These are phyloP conservation scores for Paramarasmius palmivorus DNA, from an alignment of 1,284 basidiomycete species.

Conservation along the genomic window DNA sequence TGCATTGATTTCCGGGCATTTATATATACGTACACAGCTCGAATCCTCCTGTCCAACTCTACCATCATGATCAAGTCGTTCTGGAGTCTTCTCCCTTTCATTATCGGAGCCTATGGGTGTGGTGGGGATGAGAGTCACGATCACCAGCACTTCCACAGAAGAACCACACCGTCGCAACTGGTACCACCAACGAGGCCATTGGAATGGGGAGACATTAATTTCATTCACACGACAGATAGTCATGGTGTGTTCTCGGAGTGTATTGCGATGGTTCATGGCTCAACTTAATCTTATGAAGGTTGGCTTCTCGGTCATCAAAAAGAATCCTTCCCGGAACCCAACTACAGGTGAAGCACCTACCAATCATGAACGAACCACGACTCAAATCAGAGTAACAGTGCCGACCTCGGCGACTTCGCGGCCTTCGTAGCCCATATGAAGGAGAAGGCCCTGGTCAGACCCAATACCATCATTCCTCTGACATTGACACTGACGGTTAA, in stretches of 20 bases:
- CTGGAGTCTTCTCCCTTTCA: not conserved
- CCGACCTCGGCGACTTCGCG: conserved; percentile 79
- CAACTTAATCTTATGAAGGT: conserved; percentile 23
- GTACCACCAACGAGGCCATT: conserved; percentile 56
- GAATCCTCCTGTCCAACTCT: no score
- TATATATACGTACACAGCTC: no score
- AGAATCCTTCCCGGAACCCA: conserved; percentile 67
- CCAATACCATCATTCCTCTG: not conserved
- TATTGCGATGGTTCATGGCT: not conserved
- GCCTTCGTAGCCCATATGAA: conserved; percentile 86
- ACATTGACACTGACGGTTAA: not conserved
- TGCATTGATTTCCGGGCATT: no score
- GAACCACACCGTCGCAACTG: not conserved
- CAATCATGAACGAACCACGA: not conserved
- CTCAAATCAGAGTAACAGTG: conserved; percentile 35
- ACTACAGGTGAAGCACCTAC: conserved; percentile 52
- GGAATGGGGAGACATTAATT: conserved; percentile 77
- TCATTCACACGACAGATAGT: conserved; percentile 81
- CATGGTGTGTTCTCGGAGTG: conserved; percentile 43
- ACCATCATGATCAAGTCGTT: no score
- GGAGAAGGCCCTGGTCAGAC: conserved; percentile 54
- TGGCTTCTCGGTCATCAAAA: conserved; percentile 81
- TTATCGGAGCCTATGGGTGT: not conserved
- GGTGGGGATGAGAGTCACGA: not conserved
- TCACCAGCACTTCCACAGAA: not conserved